phyloP scores from a whole-genome alignment of 257 asterid species.

The Solanum ossicruentum region DNA sequence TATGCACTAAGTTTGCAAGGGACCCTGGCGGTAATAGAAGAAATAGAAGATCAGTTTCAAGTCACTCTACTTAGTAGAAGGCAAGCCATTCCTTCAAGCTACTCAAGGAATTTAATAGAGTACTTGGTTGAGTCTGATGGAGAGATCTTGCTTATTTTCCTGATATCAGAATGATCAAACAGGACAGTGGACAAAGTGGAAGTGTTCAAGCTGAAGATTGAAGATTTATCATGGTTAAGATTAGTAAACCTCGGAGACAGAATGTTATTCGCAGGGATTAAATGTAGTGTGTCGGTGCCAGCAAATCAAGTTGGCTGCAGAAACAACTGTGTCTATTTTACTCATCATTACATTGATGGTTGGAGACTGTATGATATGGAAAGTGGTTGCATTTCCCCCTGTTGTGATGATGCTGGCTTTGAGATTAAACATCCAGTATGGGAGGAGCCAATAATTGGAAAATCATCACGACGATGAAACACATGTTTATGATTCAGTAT shows the following conservation, averaged over 20 bases:
- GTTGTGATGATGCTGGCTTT: neutral
- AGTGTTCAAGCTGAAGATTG: slow-evolving; percentile 5
- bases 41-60: neutral
- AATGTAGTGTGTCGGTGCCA: slow-evolving; percentile 9
- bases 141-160: slow-evolving; percentile 18
- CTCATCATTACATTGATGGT: neutral
- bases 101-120: slow-evolving; percentile 14
- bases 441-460: neutral
- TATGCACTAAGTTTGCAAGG: slow-evolving; percentile 26
- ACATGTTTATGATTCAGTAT: neutral
- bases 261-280: slow-evolving; percentile 13
- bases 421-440: neutral
- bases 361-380: slow-evolving; percentile 20
- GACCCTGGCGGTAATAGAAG: slow-evolving; percentile 17
- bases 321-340: slow-evolving; percentile 17
- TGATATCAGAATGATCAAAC: slow-evolving; percentile 6
- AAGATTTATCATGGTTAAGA: slow-evolving; percentile 1
- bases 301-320: slow-evolving; percentile 20
- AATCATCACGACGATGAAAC: neutral
- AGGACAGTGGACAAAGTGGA: slow-evolving; percentile 10
- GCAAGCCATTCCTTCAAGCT: slow-evolving; percentile 10
- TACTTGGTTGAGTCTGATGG: slow-evolving; percentile 16
- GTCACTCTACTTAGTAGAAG: slow-evolving; percentile 6
- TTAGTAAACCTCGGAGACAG: slow-evolving; percentile 9
- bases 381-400: slow-evolving; percentile 5